Percentiles rank a stretch among this genome's conserved stretches.
phyloP scores from a whole-genome alignment of 345 rosid genomes.

The Trapa incisa region DNA sequence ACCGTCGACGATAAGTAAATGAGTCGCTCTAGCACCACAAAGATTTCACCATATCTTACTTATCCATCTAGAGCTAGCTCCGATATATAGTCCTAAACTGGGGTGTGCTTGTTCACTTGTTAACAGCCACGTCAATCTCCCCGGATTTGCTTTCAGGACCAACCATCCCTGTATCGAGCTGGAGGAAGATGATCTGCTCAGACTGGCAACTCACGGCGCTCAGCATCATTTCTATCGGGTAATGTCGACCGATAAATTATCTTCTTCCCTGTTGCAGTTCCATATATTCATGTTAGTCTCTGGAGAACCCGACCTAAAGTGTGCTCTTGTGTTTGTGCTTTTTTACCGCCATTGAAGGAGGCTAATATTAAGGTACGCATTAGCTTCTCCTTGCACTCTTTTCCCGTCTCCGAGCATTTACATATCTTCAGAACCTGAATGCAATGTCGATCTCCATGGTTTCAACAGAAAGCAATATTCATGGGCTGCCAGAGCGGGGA shows the following conservation, averaged over 20 bases:
- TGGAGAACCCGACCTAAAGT: background rate
- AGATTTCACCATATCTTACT: too few species aligned
- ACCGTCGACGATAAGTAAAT: constrained; percentile 9
- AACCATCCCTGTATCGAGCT: constrained; percentile 42
- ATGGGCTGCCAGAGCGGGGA: constrained; percentile 80
- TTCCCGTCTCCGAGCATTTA: too few species aligned
- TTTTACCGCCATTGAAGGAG: constrained; percentile 32
- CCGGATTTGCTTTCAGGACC: constrained; percentile 58
- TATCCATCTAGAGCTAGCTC: too few species aligned
- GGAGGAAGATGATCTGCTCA: constrained; percentile 26
- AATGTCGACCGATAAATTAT: background rate
- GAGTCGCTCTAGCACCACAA: background rate
- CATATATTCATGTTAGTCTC: too few species aligned
- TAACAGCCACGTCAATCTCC: constrained; percentile 29
- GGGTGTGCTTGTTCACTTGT: background rate
- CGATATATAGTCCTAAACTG: background rate
- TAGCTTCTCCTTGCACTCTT: background rate
- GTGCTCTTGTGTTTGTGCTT: background rate
- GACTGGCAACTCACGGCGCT: constrained; percentile 21
- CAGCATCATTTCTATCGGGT: constrained; percentile 69
- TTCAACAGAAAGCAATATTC: constrained; percentile 48
- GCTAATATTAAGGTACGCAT: constrained; percentile 61
- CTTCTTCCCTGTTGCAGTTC: background rate
- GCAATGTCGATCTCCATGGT: background rate
- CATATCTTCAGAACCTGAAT: background rate